Base-by-base conservation (phyloP, 2,329 filamentous ascomycete species). In the Zymoseptoria passerinii region DNA sequence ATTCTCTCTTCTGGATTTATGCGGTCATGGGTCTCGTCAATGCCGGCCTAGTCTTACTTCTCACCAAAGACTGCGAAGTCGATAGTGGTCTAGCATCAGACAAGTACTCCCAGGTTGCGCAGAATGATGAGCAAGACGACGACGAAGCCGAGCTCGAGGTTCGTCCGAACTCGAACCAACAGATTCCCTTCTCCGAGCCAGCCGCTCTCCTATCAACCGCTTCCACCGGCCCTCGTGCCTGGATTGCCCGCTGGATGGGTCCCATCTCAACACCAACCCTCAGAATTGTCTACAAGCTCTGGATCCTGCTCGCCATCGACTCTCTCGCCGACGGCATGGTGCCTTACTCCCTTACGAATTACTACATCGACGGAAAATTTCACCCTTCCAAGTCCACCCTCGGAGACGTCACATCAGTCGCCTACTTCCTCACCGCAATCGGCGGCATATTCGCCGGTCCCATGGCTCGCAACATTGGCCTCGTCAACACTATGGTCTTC, bases 401-500 rank as follows among this genome's bases (percentile, higher is more conserved):
- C 1, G 82, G 82, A 13, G 79, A 74, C 18, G 78, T 82, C 29
- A 81, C 81, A 69, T 78, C 78, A 44, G 72, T 76, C 8, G 77
- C 76, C 10, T 76, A 73, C 62, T 69, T 77, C 51, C 72, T 79
- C 23, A 67, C 71, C 10, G 72, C 70, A 1, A 68, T 74, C 50
- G 76, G 73, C 19, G 80, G 77, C 62, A 70, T 79, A 3, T 73
- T 74, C 75, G 84, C 72, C 74, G 84, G 65, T 74, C 84, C 86
- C 5, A 82, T 90, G 40, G 80, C 89, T 50, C 84, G 85, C 63
- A 82, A 86, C 58, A 76, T 83, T 52, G 79, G 81, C 13, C 75
- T 80, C 27, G 77, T 84, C 50, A 66, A 85, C 77, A 89, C 86
- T 0, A 90, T 90, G 87, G 85, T 88, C n/a, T 1, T 75, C 61